Evolutionary conservation across 768 basidiomycete species (phyloP).

Genomic region (Psilocybe tampanensis): DNA sequence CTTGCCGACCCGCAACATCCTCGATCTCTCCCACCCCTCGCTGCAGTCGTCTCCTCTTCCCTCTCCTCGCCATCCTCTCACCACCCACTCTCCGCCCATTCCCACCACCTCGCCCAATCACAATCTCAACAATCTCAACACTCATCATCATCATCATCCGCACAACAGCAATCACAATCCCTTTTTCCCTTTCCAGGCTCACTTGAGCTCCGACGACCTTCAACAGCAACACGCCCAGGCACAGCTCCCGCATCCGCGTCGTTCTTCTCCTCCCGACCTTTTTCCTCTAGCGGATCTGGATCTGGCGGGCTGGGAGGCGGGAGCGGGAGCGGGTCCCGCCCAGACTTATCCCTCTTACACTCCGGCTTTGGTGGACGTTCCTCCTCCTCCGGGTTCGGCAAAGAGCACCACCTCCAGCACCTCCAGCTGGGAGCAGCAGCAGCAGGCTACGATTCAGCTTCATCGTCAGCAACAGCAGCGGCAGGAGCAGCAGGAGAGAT

Average conservation of each 20-base stretch:
- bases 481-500: neutral
- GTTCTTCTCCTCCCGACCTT: conserved; percentile 52
- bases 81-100: conserved; percentile 33
- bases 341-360: conserved; percentile 33
- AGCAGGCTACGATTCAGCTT: neutral
- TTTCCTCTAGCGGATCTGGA: conserved; percentile 54
- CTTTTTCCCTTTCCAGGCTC: conserved; percentile 61
- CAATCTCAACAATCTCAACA: no score
- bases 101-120: conserved; percentile 34
- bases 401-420: conserved; percentile 14
- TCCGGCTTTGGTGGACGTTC: conserved; percentile 41
- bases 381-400: conserved; percentile 19
- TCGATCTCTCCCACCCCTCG: conserved; percentile 69
- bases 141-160: no score
- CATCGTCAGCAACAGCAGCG: no score
- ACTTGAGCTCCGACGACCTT: conserved; percentile 52
- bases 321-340: conserved; percentile 15
- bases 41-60: conserved; percentile 76
- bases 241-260: conserved; percentile 73
- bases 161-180: conserved; percentile 45
- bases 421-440: conserved; percentile 5
- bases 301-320: conserved; percentile 52
- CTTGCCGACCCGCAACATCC: conserved; percentile 33
- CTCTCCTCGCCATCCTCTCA: conserved; percentile 37
- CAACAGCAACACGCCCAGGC: conserved; percentile 65